Conservation (phyloP, 805 yeast genomes). For the Pichia cabralensis region DNA sequence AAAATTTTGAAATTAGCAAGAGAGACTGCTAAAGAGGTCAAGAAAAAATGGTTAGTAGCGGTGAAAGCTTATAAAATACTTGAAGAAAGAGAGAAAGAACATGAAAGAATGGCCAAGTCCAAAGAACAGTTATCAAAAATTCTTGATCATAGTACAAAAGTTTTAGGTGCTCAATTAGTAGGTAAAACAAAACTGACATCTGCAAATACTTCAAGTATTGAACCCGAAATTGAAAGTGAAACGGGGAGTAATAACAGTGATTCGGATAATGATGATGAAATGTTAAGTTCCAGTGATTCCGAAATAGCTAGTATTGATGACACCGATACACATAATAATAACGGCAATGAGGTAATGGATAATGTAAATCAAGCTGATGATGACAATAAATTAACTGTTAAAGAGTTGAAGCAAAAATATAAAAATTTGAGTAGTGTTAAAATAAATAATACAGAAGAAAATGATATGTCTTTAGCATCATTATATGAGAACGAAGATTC, state of each 20-base stretch:
- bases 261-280: slow-evolving; percentile 16
- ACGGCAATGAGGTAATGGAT: too few relatives aligned
- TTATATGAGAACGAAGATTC: slow-evolving; percentile 22
- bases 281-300: slow-evolving; percentile 13
- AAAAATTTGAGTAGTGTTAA: slow-evolving; percentile 26
- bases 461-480: slow-evolving; percentile 19
- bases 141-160: slow-evolving; percentile 82
- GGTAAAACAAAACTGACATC: slow-evolving; percentile 21
- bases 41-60: slow-evolving; percentile 85
- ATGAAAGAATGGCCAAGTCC: slow-evolving; percentile 68
- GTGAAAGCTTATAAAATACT: slow-evolving; percentile 67
- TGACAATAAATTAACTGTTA: slow-evolving; percentile 44
- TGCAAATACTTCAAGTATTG: slow-evolving; percentile 10
- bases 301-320: slow-evolving; percentile 19
- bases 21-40: slow-evolving; percentile 72
- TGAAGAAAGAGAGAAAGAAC: slow-evolving; percentile 71
- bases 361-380: too few relatives aligned
- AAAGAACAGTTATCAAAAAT: slow-evolving; percentile 81
- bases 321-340: too few relatives aligned
- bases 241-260: slow-evolving; percentile 14
- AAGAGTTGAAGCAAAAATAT: slow-evolving; percentile 48
- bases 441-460: slow-evolving; percentile 1
- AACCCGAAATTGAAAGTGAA: slow-evolving; percentile 14
- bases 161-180: slow-evolving; percentile 74
- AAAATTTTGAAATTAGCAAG: slow-evolving; percentile 64